phyloP scores from a whole-genome alignment of 208 protist species.

The Leptomonas pyrrhocoris region DNA sequence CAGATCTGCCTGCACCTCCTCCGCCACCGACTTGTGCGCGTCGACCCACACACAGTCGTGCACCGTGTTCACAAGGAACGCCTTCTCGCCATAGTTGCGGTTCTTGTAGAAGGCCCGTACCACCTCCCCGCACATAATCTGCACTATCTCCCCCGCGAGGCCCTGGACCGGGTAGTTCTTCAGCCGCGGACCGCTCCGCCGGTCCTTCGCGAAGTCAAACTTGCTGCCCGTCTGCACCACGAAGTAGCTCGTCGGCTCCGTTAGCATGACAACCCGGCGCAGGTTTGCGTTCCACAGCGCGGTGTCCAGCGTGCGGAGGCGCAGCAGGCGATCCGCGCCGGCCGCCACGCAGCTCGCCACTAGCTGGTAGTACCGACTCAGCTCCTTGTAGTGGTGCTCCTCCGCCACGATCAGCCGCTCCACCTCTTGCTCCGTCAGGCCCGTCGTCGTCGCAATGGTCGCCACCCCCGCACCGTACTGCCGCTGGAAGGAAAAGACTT shows the following conservation, averaged over 20 bases:
- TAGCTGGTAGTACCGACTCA: conserved; percentile 79
- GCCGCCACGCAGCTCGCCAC: conserved; percentile 82
- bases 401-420: conserved; percentile 84
- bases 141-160: conserved; percentile 88
- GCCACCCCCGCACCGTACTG: conserved; percentile 88
- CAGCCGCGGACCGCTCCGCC: conserved; percentile 77
- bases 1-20: conserved; percentile 77
- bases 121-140: conserved; percentile 90
- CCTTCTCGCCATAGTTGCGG: conserved; percentile 77
- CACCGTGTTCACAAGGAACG: conserved; percentile 91
- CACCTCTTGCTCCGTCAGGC: conserved; percentile 86
- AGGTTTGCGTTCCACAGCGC: conserved; percentile 58
- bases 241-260: conserved; percentile 86
- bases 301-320: conserved; percentile 74
- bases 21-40: conserved; percentile 75
- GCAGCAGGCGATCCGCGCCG: conserved; percentile 73
- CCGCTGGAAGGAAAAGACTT: conserved; percentile 92
- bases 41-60: conserved; percentile 94
- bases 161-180: conserved; percentile 94
- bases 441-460: conserved; percentile 86
- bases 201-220: conserved; percentile 87
- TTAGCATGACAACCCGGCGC: conserved; percentile 78
- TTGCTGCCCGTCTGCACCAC: conserved; percentile 87
- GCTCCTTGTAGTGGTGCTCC: conserved; percentile 87
- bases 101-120: conserved; percentile 80